These are phyloP conservation scores for Jimgerdemannia lactiflua DNA, from an alignment of 192 early-diverging fungal species.

Conservation along the genomic window DNA sequence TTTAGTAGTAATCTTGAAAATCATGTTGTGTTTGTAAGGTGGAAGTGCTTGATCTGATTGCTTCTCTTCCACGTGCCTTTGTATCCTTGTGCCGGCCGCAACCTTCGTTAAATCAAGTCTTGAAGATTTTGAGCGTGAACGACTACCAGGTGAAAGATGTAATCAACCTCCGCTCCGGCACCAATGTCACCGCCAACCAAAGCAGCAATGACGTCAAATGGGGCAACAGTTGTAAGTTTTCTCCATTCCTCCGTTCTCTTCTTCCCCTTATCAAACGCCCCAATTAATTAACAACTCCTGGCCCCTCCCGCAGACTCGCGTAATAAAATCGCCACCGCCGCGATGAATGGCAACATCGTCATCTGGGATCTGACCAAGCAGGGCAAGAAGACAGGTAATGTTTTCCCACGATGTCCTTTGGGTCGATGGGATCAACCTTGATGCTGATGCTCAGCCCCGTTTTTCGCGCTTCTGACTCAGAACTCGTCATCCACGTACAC, in stretches of 20 bases:
- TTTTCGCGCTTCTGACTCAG: slow-evolving; percentile 20
- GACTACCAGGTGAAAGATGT: slow-evolving; percentile 53
- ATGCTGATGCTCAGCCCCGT: background rate
- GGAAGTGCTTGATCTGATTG: too few relatives aligned
- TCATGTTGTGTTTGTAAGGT: too few relatives aligned
- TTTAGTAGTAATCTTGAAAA: background rate
- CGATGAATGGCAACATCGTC: slow-evolving; percentile 67
- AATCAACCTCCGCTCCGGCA: slow-evolving; percentile 62
- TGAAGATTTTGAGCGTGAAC: slow-evolving; percentile 63
- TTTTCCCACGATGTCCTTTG: background rate
- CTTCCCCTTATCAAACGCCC: background rate
- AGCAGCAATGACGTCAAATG: slow-evolving; percentile 77
- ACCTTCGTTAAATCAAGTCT: slow-evolving; percentile 32
- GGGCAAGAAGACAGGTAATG: slow-evolving; percentile 40
- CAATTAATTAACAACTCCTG: background rate
- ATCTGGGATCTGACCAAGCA: slow-evolving; percentile 67
- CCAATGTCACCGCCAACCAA: slow-evolving; percentile 49
- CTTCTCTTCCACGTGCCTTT: too few relatives aligned
- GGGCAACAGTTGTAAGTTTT: slow-evolving; percentile 56
- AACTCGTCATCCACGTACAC: slow-evolving; percentile 67
- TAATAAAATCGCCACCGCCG: slow-evolving; percentile 67
- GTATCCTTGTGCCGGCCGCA: too few relatives aligned
- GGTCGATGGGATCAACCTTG: background rate
- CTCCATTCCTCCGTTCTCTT: background rate
- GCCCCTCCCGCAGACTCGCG: slow-evolving; percentile 40